These are phyloP conservation scores for Phytopythium aichiense DNA, from an alignment of 352 stramenopile genomes.

Conservation along the genomic window DNA sequence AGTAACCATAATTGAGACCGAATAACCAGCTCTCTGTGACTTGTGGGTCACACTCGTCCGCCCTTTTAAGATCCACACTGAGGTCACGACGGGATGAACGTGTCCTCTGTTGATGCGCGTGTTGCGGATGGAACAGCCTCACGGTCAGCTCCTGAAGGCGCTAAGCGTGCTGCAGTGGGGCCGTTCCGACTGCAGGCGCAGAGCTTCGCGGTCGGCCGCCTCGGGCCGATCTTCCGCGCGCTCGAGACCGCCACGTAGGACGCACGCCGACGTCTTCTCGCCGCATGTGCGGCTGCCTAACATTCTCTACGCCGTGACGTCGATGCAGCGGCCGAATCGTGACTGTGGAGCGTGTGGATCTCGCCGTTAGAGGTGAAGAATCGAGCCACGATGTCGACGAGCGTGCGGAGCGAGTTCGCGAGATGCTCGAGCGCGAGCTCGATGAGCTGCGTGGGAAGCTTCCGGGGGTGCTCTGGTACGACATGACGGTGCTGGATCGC, in stretches of 20 bases:
- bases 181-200: constrained; percentile 21
- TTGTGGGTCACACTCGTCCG: background rate
- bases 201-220: constrained; percentile 24
- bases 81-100: no score
- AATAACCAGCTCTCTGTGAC: background rate
- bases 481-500: constrained; percentile 6
- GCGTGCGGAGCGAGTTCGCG: background rate
- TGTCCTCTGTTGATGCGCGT: no score
- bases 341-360: constrained; percentile 22
- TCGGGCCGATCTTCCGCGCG: constrained; percentile 34
- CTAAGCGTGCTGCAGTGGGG: background rate
- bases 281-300: background rate
- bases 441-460: background rate
- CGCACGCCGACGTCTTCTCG: background rate
- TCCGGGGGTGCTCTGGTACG: constrained; percentile 21
- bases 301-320: background rate
- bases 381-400: background rate
- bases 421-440: constrained; percentile 17
- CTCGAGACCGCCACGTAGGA: constrained; percentile 26
- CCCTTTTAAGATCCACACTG: no score
- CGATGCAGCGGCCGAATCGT: constrained; percentile 19
- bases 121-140: background rate
- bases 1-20: background rate
- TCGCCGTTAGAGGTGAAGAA: constrained; percentile 3
- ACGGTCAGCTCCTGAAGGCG: no score